Evolutionary conservation across 352 stramenopile genomes (phyloP), one percentile per base, ranked within the genome.

Genomic region (Peronosclerospora sorghi): DNA sequence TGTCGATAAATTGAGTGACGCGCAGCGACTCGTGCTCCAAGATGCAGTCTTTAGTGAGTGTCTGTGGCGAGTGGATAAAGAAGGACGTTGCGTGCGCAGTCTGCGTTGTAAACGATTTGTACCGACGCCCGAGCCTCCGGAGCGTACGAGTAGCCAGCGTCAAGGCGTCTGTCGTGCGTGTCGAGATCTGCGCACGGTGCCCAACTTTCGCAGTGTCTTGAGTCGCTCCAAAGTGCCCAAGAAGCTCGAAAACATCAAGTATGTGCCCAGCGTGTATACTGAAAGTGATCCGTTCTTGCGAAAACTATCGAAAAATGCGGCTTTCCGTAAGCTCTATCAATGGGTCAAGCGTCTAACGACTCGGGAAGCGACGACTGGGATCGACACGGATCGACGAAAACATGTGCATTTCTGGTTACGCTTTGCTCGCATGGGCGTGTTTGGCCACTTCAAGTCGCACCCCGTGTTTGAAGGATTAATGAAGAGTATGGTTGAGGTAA

Each of bases 181-280:
- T 19, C 68, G 66, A 7, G 65, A 82, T 34, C 35, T 90, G 8
- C 80, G 76, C 27, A 64, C 61, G 19, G 64, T 83, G 15, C 62
- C 74, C 1, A 90, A 84, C 44, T 87, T 88, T 41, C 78, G 78
- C 17, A 88, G 75, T 27, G 62, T 87, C 29, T 51, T 88, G 8
- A 84, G 73, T 32, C 72, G 75, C 34, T 82, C 78, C 4, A 84
- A 82, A 28, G 42, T 63, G 21, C 68, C 73, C 0, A 83, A 78
- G 45, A 82, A 86, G 15, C 55, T 83, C 1, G 75, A 83, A 35
- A 90, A 90, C 24, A 68, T 90, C 49, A 86, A 86, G 47, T 90
- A 72, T 38, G 56, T 85, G 37, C 78, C 78, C 1, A 85, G 63
- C 8, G 57, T 73, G 18, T 86, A 84, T 68, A 86, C 73, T 1